Percentiles rank a stretch among this genome's conserved stretches.
These are phyloP conservation scores for Chaetoceros tenuissimus DNA, from an alignment of 108 stramenopile genomes.

Conservation along the genomic window DNA sequence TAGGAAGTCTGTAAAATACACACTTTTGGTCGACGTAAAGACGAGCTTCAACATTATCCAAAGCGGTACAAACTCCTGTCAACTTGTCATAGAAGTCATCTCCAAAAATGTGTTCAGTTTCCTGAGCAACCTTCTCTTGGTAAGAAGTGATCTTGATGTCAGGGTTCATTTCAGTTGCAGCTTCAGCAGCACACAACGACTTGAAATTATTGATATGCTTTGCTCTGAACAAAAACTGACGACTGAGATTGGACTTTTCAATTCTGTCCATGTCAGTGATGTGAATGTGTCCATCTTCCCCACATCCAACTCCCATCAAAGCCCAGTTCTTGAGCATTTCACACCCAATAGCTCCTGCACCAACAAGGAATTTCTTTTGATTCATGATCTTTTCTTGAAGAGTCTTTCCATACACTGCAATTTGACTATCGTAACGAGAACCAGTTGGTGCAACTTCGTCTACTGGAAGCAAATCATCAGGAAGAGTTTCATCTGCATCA, in stretches of 20 bases:
- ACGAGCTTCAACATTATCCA: conserved; percentile 98
- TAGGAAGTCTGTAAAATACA: conserved; percentile 91
- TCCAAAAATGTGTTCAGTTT: conserved; percentile 94
- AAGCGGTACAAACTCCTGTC: conserved; percentile 94
- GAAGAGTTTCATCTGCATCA: conserved; percentile 92
- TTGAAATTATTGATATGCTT: conserved; percentile 93
- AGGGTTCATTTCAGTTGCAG: conserved; percentile 88
- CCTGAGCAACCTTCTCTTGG: conserved; percentile 88
- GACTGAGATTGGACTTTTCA: conserved; percentile 92
- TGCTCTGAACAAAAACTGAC: conserved; percentile 97
- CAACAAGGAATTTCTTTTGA: conserved; percentile 89
- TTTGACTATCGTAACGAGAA: conserved; percentile 73
- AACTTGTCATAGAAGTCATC: conserved; percentile 95
- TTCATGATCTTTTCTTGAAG: conserved; percentile 67
- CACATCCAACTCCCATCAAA: conserved; percentile 94
- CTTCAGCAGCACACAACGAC: conserved; percentile 79
- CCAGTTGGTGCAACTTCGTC: conserved; percentile 55
- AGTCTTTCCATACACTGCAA: conserved; percentile 78
- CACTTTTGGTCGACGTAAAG: conserved; percentile 97
- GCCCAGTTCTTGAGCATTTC: conserved; percentile 99
- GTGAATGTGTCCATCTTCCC: conserved; percentile 66
- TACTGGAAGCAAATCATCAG: conserved; percentile 59
- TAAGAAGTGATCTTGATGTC: conserved; percentile 75
- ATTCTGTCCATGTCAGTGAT: conserved; percentile 99
- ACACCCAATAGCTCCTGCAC: conserved; percentile 99